Evolutionary conservation across 176 grass and related monocot genomes (phyloP).

Genomic region (Avena insularis): DNA sequence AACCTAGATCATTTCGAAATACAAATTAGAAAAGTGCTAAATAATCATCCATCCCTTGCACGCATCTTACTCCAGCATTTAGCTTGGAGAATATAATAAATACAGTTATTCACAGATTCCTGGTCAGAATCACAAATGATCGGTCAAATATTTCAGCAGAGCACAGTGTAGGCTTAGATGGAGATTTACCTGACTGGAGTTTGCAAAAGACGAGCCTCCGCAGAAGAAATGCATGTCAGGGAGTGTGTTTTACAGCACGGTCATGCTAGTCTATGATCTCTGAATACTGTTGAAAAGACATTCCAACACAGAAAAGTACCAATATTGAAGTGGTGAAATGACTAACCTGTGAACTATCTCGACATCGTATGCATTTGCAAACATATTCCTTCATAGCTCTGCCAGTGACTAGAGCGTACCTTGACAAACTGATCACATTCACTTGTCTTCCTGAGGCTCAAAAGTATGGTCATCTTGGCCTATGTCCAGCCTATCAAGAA

Average conservation of each 20-base stretch:
- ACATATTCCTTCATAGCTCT: no score
- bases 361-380: no score
- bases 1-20: constrained; percentile 68
- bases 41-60: constrained; percentile 89
- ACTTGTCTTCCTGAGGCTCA: constrained; percentile 81
- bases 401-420: constrained; percentile 35
- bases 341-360: background rate
- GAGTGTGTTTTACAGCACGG: constrained; percentile 75
- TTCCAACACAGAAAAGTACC: background rate
- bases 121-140: constrained; percentile 45
- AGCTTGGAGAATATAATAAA: constrained; percentile 78
- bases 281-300: constrained; percentile 45
- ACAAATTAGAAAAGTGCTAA: constrained; percentile 75
- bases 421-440: constrained; percentile 74
- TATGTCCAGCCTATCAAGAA: constrained; percentile 61
- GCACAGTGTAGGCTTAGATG: constrained; percentile 29
- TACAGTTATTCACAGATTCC: constrained; percentile 56
- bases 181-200: constrained; percentile 30
- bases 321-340: background rate
- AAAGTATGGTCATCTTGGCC: constrained; percentile 67
- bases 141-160: constrained; percentile 39
- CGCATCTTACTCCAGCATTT: constrained; percentile 81
- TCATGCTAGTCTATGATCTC: constrained; percentile 86
- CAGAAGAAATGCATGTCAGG: constrained; percentile 86
- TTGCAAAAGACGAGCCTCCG: constrained; percentile 58